A percentile compares a stretch with the other conserved stretches of the same genome.
These are phyloP conservation scores for Rosellinia necatrix DNA, from an alignment of 2,329 filamentous ascomycete genomes.

Conservation along the genomic window DNA sequence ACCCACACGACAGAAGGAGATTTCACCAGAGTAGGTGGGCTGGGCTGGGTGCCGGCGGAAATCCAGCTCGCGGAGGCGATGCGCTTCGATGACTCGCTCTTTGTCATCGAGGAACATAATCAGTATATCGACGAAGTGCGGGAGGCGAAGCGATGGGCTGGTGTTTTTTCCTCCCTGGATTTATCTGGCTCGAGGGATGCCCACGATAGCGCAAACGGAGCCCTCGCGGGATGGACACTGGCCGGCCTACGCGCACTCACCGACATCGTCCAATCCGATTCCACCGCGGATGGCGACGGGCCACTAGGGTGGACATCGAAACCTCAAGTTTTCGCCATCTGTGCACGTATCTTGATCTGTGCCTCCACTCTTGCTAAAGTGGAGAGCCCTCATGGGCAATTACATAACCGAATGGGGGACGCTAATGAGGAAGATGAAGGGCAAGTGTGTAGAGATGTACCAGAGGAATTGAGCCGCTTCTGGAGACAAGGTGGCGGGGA, in stretches of 20 bases:
- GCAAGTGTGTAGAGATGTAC: slow-evolving; percentile 15
- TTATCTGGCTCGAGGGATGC: background rate
- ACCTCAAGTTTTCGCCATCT: slow-evolving; percentile 68
- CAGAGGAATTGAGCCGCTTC: slow-evolving; percentile 33
- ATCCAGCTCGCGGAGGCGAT: slow-evolving; percentile 52
- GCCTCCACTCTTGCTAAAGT: slow-evolving; percentile 42
- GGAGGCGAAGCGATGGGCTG: slow-evolving; percentile 73
- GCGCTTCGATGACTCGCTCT: slow-evolving; percentile 69
- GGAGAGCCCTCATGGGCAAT: background rate
- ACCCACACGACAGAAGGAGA: slow-evolving; percentile 16
- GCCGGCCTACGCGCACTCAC: slow-evolving; percentile 54
- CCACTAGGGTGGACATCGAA: slow-evolving; percentile 75
- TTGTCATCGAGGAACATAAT: slow-evolving; percentile 90
- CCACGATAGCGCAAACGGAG: slow-evolving; percentile 28
- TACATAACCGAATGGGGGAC: background rate
- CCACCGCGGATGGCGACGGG: slow-evolving; percentile 54
- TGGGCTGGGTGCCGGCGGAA: slow-evolving; percentile 37
- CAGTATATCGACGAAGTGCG: slow-evolving; percentile 84
- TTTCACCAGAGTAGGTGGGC: slow-evolving; percentile 12
- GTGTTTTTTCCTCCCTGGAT: slow-evolving; percentile 46
- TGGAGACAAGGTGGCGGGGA: slow-evolving; percentile 26
- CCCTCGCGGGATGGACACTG: slow-evolving; percentile 53
- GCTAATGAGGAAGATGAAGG: background rate
- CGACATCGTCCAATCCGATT: slow-evolving; percentile 30
- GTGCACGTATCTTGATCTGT: slow-evolving; percentile 51